These are phyloP conservation scores for Moniliella sp. DNA, from an alignment of 1,284 basidiomycete genomes.

Conservation along the genomic window DNA sequence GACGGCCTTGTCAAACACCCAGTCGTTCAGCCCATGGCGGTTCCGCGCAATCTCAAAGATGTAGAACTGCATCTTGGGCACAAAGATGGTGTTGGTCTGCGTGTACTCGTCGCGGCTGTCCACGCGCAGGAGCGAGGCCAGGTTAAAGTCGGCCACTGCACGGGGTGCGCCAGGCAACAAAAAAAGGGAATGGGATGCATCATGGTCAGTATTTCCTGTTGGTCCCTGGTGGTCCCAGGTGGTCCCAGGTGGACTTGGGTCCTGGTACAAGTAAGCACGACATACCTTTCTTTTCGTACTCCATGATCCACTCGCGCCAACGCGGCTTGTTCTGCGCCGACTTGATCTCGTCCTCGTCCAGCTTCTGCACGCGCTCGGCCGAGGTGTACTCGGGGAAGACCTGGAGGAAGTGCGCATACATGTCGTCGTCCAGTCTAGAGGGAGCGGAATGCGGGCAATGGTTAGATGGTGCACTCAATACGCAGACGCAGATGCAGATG, in stretches of 20 bases:
- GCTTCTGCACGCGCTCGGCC: constrained; percentile 46
- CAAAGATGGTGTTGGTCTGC: constrained; percentile 77
- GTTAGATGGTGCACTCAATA: neutral
- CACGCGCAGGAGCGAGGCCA: constrained; percentile 76
- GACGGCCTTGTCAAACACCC: constrained; percentile 38
- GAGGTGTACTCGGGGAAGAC: constrained; percentile 63
- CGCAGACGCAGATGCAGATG: no score
- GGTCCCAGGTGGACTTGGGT: neutral
- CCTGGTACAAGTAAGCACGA: neutral
- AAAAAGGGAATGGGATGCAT: neutral
- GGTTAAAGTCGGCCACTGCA: constrained; percentile 69
- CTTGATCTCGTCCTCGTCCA: constrained; percentile 92
- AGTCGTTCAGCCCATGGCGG: constrained; percentile 70
- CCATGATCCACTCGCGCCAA: constrained; percentile 73
- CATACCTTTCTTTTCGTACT: constrained; percentile 43
- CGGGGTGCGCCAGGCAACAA: no score
- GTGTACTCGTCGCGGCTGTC: constrained; percentile 63
- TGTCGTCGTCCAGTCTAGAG: constrained; percentile 53
- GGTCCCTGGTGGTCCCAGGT: neutral
- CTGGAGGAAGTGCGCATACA: constrained; percentile 53
- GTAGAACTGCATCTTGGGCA: constrained; percentile 52
- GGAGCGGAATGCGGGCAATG: neutral
- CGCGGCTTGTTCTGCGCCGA: constrained; percentile 64
- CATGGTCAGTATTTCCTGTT: neutral
- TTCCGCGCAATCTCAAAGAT: constrained; percentile 87